Evolutionary conservation across 305 asterid species (phyloP).

Genomic region (Fraxinus nigra): DNA sequence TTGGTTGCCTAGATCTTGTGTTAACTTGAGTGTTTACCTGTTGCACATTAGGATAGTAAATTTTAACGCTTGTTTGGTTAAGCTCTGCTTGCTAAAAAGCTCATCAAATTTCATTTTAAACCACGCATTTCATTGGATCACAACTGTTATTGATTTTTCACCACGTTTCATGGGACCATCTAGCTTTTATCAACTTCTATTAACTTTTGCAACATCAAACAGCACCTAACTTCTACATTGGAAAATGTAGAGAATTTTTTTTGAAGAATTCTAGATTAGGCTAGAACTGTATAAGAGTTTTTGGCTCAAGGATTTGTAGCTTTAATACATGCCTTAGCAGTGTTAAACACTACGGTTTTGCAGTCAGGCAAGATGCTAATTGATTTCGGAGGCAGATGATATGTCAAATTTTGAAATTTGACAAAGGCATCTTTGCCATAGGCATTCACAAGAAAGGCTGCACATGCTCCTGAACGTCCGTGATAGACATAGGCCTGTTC

Average conservation of each 20-base stretch:
- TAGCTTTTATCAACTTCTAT: neutral
- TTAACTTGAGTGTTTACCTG: conserved; percentile 48
- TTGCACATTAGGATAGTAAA: conserved; percentile 1
- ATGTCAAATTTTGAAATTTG: conserved; percentile 43
- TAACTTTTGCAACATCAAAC: neutral
- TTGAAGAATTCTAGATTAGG: neutral
- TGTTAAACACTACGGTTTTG: conserved; percentile 62
- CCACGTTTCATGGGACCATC: neutral
- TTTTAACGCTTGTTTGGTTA: neutral
- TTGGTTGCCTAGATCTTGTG: conserved; percentile 42
- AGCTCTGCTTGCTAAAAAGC: neutral
- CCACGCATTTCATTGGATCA: neutral
- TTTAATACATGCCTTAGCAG: conserved; percentile 56
- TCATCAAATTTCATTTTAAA: neutral
- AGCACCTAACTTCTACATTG: neutral
- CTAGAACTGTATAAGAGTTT: neutral
- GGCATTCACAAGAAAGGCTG: conserved; percentile 74
- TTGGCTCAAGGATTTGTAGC: neutral
- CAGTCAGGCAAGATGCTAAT: conserved; percentile 85
- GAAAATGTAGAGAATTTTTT: neutral
- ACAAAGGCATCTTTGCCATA: conserved; percentile 32
- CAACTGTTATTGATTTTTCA: neutral
- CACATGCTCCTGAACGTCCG: conserved; percentile 48
- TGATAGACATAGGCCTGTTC: conserved; percentile 59
- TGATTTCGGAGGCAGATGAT: conserved; percentile 55